phyloP scores from a whole-genome alignment of 2,329 filamentous ascomycete species.

The Plectosphaerella plurivora region DNA sequence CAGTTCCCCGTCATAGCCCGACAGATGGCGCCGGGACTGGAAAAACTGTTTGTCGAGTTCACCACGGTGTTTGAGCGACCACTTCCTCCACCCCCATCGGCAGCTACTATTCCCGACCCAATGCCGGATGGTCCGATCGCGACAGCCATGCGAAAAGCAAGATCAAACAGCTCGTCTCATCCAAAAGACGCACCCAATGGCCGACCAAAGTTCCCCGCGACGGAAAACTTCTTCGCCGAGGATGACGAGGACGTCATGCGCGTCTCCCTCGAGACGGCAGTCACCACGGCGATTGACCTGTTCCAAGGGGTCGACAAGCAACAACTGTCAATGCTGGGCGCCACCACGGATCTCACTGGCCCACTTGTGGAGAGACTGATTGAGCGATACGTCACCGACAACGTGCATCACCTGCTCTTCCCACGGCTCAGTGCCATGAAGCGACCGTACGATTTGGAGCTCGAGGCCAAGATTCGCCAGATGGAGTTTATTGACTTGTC shows the following conservation, averaged over 20 bases:
- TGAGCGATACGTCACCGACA: slow-evolving; percentile 89
- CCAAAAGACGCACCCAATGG: slow-evolving; percentile 26
- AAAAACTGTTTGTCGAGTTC: slow-evolving; percentile 88
- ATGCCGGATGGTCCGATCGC: slow-evolving; percentile 51
- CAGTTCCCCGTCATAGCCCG: slow-evolving; percentile 93
- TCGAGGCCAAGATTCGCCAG: slow-evolving; percentile 85
- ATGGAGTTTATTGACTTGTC: slow-evolving; percentile 94
- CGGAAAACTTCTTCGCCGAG: slow-evolving; percentile 69
- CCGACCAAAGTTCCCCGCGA: slow-evolving; percentile 35
- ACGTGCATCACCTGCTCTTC: slow-evolving; percentile 87
- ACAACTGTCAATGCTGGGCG: slow-evolving; percentile 84
- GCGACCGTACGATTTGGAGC: slow-evolving; percentile 75
- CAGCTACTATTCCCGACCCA: slow-evolving; percentile 54
- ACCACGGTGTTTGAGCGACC: slow-evolving; percentile 80
- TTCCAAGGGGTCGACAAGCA: slow-evolving; percentile 96
- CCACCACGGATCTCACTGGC: slow-evolving; percentile 89
- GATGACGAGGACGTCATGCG: slow-evolving; percentile 92
- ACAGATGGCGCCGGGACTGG: slow-evolving; percentile 91
- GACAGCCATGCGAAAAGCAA: slow-evolving; percentile 49
- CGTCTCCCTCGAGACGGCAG: slow-evolving; percentile 81
- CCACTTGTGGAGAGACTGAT: slow-evolving; percentile 90
- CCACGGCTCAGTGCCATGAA: slow-evolving; percentile 75
- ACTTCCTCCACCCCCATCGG: slow-evolving; percentile 68
- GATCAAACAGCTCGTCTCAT: slow-evolving; percentile 43
- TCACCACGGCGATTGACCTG: slow-evolving; percentile 89